phyloP scores from a whole-genome alignment of 805 yeast genomes.

The Zygotorulaspora florentina region DNA sequence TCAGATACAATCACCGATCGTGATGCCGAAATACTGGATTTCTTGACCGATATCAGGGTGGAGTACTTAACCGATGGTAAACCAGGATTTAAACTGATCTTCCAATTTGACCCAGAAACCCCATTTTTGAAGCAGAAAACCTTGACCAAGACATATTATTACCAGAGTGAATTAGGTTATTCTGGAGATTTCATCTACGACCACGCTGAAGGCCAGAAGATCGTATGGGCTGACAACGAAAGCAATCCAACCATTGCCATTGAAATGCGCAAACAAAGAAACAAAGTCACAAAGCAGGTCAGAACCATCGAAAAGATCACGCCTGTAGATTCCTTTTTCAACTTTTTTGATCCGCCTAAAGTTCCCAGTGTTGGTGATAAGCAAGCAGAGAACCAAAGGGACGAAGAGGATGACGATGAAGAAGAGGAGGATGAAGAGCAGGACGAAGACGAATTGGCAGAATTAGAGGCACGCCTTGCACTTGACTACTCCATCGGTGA shows the following conservation, averaged over 20 bases:
- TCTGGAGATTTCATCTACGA: conserved; percentile 96
- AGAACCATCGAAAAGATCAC: conserved; percentile 92
- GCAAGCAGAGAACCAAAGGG: conserved; percentile 39
- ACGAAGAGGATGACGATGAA: conserved; percentile 46
- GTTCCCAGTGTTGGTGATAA: conserved; percentile 42
- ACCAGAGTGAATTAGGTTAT: conserved; percentile 90
- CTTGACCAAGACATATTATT: conserved; percentile 83
- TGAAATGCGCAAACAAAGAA: conserved; percentile 95
- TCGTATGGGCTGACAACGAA: conserved; percentile 79
- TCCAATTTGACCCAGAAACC: conserved; percentile 69
- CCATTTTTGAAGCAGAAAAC: conserved; percentile 69
- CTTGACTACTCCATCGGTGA: conserved; percentile 95
- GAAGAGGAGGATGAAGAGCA: conserved; percentile 51
- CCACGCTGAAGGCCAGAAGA: conserved; percentile 84
- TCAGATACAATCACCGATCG: conserved; percentile 84
- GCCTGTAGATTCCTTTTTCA: conserved; percentile 93
- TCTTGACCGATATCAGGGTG: conserved; percentile 66
- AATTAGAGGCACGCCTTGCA: conserved; percentile 78
- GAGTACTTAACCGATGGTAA: conserved; percentile 57
- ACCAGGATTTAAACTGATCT: conserved; percentile 86
- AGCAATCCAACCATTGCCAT: conserved; percentile 78
- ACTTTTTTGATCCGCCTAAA: conserved; percentile 91
- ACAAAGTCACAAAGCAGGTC: conserved; percentile 92
- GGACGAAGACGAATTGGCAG: conserved; percentile 60
- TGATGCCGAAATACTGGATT: conserved; percentile 76